phyloP scores from a whole-genome alignment of 192 early-diverging fungal species.

The Coemansia sp. region DNA sequence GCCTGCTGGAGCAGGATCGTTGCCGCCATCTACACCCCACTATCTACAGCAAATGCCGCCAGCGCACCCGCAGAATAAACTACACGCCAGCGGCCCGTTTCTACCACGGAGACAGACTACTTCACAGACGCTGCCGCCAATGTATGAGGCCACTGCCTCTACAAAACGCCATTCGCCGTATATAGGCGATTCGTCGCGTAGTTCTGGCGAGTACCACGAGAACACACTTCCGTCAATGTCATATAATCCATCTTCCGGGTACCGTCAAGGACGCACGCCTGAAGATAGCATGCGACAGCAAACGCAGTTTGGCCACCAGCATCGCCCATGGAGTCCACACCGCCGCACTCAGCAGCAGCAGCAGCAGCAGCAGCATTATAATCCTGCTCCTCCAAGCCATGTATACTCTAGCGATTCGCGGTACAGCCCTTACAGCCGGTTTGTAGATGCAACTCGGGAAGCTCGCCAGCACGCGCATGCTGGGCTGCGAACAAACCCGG shows the following conservation, averaged over 20 bases:
- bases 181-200: conserved; percentile 1
- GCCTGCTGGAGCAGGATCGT: neutral
- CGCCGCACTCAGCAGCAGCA: conserved; percentile 35
- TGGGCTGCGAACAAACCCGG: neutral
- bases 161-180: conserved; percentile 11
- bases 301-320: conserved; percentile 17
- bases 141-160: conserved; percentile 11
- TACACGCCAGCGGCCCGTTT: conserved; percentile 9
- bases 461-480: conserved; percentile 25
- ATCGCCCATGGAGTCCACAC: conserved; percentile 51
- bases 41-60: conserved; percentile 7
- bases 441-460: conserved; percentile 23
- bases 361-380: conserved; percentile 15
- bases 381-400: conserved; percentile 23
- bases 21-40: neutral
- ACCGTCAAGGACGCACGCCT: conserved; percentile 13
- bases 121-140: conserved; percentile 16
- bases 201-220: conserved; percentile 15
- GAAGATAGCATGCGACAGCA: conserved; percentile 22
- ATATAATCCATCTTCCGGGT: conserved; percentile 4
- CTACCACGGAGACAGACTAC: conserved; percentile 8
- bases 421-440: conserved; percentile 48
- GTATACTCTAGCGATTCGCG: conserved; percentile 28
- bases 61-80: neutral
- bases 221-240: conserved; percentile 4